A percentile compares a stretch with the other conserved stretches of the same genome.
phyloP scores from a whole-genome alignment of 2,329 filamentous ascomycete species.

The Phaeosphaeriaceae sp. region DNA sequence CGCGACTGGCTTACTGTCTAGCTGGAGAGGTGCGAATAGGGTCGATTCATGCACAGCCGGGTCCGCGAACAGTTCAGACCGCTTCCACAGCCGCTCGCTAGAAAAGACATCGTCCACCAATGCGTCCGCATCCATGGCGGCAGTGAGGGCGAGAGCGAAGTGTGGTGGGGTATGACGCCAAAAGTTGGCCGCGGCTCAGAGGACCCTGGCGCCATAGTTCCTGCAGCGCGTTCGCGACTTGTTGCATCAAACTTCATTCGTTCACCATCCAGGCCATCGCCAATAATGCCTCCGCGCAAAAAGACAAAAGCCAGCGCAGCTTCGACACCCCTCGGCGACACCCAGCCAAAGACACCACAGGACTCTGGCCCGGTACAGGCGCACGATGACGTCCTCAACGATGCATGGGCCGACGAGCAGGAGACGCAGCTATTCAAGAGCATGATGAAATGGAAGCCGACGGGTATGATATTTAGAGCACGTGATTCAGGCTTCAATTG shows the following conservation, averaged over 20 bases:
- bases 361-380: constrained; percentile 52
- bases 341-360: constrained; percentile 50
- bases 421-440: constrained; percentile 91
- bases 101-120: constrained; percentile 65
- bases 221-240: constrained; percentile 14
- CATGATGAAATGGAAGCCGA: constrained; percentile 95
- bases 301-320: constrained; percentile 65
- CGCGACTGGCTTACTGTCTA: constrained; percentile 46
- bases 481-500: not conserved
- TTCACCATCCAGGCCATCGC: constrained; percentile 1
- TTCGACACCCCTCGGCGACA: constrained; percentile 59
- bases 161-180: constrained; percentile 40
- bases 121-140: constrained; percentile 38
- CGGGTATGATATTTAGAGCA: constrained; percentile 57
- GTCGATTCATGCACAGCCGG: constrained; percentile 29
- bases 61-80: constrained; percentile 56
- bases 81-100: constrained; percentile 67
- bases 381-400: constrained; percentile 66
- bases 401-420: constrained; percentile 95
- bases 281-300: constrained; percentile 73
- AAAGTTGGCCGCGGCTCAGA: constrained; percentile 37
- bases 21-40: constrained; percentile 42
- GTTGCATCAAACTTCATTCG: constrained; percentile 4
- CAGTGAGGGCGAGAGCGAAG: constrained; percentile 8
- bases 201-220: constrained; percentile 22